Evolutionary conservation across 768 basidiomycete genomes (phyloP).

Genomic region (Tylopilus intermedius): DNA sequence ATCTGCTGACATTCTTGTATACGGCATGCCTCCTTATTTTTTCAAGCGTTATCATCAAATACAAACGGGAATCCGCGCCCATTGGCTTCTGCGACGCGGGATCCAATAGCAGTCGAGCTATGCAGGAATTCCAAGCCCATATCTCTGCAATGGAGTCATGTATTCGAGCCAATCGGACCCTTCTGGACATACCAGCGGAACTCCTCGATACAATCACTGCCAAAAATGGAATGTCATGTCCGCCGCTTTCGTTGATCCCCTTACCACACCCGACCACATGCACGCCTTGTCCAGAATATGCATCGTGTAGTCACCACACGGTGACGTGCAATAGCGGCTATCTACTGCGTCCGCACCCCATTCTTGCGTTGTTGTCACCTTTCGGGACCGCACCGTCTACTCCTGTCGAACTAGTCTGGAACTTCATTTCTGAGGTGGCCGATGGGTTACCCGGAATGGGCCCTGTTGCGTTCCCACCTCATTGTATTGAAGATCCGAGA

Average conservation of each 20-base stretch:
- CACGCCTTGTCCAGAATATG: constrained; percentile 70
- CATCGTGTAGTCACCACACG: constrained; percentile 49
- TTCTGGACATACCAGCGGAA: constrained; percentile 34
- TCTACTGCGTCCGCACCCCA: constrained; percentile 57
- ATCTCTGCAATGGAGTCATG: constrained; percentile 51
- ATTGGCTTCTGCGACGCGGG: constrained; percentile 77
- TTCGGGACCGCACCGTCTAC: constrained; percentile 36
- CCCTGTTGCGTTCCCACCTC: constrained; percentile 70
- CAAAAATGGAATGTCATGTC: constrained; percentile 42
- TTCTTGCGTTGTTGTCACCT: constrained; percentile 43
- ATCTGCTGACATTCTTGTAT: constrained; percentile 42
- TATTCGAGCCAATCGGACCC: constrained; percentile 49
- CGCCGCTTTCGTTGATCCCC: constrained; percentile 50
- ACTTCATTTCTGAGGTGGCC: constrained; percentile 40
- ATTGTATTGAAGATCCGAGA: constrained; percentile 73
- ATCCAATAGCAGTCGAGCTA: constrained; percentile 50
- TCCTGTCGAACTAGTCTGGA: constrained; percentile 41
- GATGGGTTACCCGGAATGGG: constrained; percentile 75
- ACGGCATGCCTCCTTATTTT: constrained; percentile 33
- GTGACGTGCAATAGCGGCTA: constrained; percentile 68
- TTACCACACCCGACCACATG: constrained; percentile 58
- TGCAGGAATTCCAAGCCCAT: constrained; percentile 45
- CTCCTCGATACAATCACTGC: constrained; percentile 24
- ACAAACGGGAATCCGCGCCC: constrained; percentile 61
- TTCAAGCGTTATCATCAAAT: constrained; percentile 38